phyloP scores from a whole-genome alignment of 768 basidiomycete species.

The Cystobasidium tubakii region DNA sequence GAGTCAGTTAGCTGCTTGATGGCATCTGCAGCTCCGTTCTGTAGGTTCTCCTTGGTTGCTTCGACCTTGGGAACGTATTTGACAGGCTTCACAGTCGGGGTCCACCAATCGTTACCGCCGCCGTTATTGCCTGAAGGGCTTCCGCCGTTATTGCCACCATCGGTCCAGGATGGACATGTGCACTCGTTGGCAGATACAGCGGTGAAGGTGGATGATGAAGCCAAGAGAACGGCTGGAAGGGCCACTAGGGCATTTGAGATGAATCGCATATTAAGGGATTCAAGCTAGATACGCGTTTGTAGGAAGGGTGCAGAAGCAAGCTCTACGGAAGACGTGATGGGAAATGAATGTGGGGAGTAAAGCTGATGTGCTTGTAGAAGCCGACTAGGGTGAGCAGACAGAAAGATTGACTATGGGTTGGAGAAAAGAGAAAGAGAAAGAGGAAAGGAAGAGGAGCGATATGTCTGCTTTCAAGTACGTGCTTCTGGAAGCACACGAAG shows the following conservation, averaged over 20 bases:
- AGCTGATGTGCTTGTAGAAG: constrained; percentile 9
- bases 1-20: constrained; percentile 3
- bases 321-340: neutral
- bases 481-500: neutral
- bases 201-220: neutral
- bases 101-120: neutral
- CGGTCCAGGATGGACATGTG: constrained; percentile 12
- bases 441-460: constrained; percentile 7
- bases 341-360: neutral
- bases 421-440: constrained; percentile 20
- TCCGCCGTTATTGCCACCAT: constrained; percentile 7
- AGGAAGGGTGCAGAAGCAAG: neutral
- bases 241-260: neutral
- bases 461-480: neutral
- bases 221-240: constrained; percentile 5
- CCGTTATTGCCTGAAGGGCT: neutral
- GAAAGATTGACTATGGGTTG: constrained; percentile 36
- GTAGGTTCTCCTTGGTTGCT: constrained; percentile 28
- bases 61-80: constrained; percentile 19
- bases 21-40: constrained; percentile 16
- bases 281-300: neutral
- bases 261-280: constrained; percentile 20
- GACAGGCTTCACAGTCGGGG: constrained; percentile 8
- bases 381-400: constrained; percentile 18
- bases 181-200: constrained; percentile 12